Base-by-base conservation (phyloP, 169 alveolate genomes). In the Neospora caninum region DNA sequence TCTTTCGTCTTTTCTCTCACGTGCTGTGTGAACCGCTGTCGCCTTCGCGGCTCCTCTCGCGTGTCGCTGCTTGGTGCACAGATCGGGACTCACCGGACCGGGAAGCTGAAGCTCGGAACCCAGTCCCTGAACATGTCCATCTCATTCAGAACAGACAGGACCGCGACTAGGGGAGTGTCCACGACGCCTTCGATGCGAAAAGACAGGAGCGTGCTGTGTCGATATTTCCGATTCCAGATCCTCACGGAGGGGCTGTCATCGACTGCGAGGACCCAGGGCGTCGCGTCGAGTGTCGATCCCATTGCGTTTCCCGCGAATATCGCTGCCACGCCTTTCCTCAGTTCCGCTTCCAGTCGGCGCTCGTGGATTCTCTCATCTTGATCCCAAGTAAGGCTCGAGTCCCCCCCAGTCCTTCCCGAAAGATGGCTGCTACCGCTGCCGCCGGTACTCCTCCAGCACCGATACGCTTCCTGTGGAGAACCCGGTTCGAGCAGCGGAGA, bases 71-170 rank as follows among this genome's bases (percentile, higher is more conserved):
- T 49, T 49, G 22, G 22, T 4, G 31, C 31, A 9, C 25, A 64
- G 73, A 13, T 27, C 34, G 31, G n/a, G n/a, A 16, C 94, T 45
- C 43, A 91, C 94, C 69, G 41, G 54, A 91, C 38, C 38, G 94
- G 94, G 41, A 91, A 49, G 67, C 82, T 39, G 80, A 16, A 91
- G 89, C 53, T 43, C 29, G 94, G 94, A 38, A 91, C 69, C 94
- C 94, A 91, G 34, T 67, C 82, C 25, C 31, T 70, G 38, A 38
- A 91, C 41, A 91, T 41, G 58, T 91, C 94, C 36, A 34, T 29
- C 80, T 91, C 94, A 39, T 91, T 70, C 31, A 91, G 80, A 20
- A 91, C 94, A 34, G 88, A 67, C 41, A 91, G 42, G 31, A 91
- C 73, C 49, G 22, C 38, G 58, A 91, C 53, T 13, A 91, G 88